Percentiles rank a stretch among this genome's conserved stretches.
These are phyloP conservation scores for Cutaneotrichosporon curvatum DNA, from an alignment of 1,284 basidiomycete species.

Conservation along the genomic window DNA sequence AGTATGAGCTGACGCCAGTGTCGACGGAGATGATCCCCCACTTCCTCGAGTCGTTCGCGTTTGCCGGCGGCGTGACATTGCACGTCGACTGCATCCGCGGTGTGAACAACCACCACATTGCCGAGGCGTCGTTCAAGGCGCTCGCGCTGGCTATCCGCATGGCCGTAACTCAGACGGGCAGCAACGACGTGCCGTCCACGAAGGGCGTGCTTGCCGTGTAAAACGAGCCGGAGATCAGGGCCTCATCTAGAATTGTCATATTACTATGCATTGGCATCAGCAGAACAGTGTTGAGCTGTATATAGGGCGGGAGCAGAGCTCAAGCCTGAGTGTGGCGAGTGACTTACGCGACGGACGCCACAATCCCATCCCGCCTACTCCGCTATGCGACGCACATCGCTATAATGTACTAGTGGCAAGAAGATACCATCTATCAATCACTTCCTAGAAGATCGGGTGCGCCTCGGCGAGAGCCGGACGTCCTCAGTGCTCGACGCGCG, in stretches of 20 bases:
- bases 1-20: slow-evolving; percentile 42
- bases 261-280: background rate
- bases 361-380: no score
- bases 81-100: slow-evolving; percentile 92
- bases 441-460: no score
- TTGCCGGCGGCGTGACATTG: slow-evolving; percentile 45
- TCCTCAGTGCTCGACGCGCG: background rate
- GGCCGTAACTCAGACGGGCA: slow-evolving; percentile 83
- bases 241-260: background rate
- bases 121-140: slow-evolving; percentile 97
- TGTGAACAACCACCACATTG: slow-evolving; percentile 94
- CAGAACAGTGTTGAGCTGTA: background rate
- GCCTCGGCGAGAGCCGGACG: background rate
- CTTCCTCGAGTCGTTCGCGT: slow-evolving; percentile 46
- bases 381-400: no score
- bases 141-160: slow-evolving; percentile 90
- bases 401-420: background rate
- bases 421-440: background rate
- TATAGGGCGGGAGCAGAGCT: no score
- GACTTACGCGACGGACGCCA: no score
- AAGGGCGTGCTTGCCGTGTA: slow-evolving; percentile 72
- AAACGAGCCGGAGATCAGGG: background rate
- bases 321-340: background rate
- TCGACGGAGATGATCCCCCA: slow-evolving; percentile 86
- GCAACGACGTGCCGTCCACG: slow-evolving; percentile 89